A percentile compares a stretch with the other conserved stretches of the same genome.
phyloP scores from a whole-genome alignment of 805 yeast genomes.

The Cyberlindnera mycetangii region DNA sequence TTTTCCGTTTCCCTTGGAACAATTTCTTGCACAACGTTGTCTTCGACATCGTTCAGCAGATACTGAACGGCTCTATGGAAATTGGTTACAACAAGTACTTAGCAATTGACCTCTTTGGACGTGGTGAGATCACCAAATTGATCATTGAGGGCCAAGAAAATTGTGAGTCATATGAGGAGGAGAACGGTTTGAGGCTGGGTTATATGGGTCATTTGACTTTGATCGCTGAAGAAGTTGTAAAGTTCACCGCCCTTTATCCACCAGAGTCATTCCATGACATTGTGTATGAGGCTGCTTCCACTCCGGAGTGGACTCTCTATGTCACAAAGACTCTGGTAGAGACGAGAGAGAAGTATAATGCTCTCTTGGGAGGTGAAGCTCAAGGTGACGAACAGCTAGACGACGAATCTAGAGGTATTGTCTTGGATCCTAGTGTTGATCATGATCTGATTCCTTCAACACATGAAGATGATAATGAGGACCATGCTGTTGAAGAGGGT shows the following conservation, averaged over 20 bases:
- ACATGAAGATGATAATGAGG: conserved; percentile 22
- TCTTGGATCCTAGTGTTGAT: conserved; percentile 35
- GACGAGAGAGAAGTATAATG: conserved; percentile 91
- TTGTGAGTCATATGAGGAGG: conserved; percentile 58
- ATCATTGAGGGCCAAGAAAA: conserved; percentile 60
- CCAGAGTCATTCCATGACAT: conserved; percentile 31
- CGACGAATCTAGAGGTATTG: conserved; percentile 24
- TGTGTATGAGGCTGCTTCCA: conserved; percentile 35
- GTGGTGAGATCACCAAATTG: conserved; percentile 53
- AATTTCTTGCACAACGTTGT: conserved; percentile 96
- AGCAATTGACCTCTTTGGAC: conserved; percentile 67
- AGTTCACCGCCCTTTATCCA: conserved; percentile 48
- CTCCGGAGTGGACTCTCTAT: conserved; percentile 72
- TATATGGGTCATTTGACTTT: conserved; percentile 96
- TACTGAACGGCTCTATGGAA: conserved; percentile 83
- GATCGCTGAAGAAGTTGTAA: conserved; percentile 93
- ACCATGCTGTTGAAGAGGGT: conserved; percentile 20
- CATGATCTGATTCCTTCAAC: conserved; percentile 32
- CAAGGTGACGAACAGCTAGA: conserved; percentile 35
- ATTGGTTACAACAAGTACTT: conserved; percentile 80
- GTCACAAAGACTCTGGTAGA: conserved; percentile 81
- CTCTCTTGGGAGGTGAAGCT: conserved; percentile 77
- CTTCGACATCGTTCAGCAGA: conserved; percentile 93
- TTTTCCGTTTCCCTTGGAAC: conserved; percentile 91
- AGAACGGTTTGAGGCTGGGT: conserved; percentile 69